Conservation (phyloP, 2,329 filamentous ascomycete species). For the Penicillium glabrum region DNA sequence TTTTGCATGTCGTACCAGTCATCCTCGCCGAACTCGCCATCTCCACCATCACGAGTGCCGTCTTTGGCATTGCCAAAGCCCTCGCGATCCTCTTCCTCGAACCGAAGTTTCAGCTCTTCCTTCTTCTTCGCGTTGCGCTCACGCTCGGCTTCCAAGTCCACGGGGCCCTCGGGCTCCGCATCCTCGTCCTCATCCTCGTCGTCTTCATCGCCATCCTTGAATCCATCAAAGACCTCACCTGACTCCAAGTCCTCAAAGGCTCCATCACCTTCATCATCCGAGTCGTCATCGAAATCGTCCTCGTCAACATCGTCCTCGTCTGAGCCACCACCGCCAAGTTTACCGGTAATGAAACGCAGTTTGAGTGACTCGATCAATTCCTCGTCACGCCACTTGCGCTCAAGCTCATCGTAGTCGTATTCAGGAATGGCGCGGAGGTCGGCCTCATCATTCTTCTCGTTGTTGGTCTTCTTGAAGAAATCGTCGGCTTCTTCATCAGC, state of each 20-base stretch:
- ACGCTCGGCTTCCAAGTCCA: slow-evolving; percentile 79
- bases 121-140: slow-evolving; percentile 88
- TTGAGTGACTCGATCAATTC: slow-evolving; percentile 75
- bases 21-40: slow-evolving; percentile 85
- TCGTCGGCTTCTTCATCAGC: slow-evolving; percentile 66
- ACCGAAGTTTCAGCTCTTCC: slow-evolving; percentile 89
- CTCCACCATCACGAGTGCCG: slow-evolving; percentile 66
- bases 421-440: slow-evolving; percentile 79
- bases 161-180: slow-evolving; percentile 32
- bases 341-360: slow-evolving; percentile 71
- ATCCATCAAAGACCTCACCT: slow-evolving; percentile 56
- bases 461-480: slow-evolving; percentile 60
- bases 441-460: slow-evolving; percentile 48
- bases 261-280: slow-evolving; percentile 71
- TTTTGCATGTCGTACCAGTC: slow-evolving; percentile 99
- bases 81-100: slow-evolving; percentile 97
- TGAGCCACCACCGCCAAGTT: slow-evolving; percentile 57
- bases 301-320: slow-evolving; percentile 52
- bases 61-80: slow-evolving; percentile 86
- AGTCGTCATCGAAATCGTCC: slow-evolving; percentile 56
- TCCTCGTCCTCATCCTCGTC: slow-evolving; percentile 59
- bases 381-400: slow-evolving; percentile 79
- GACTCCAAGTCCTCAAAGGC: slow-evolving; percentile 85
- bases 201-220: slow-evolving; percentile 37
- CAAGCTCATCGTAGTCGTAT: slow-evolving; percentile 77